phyloP scores from a whole-genome alignment of 2,329 filamentous ascomycete genomes.

The Fusarium floridanum region DNA sequence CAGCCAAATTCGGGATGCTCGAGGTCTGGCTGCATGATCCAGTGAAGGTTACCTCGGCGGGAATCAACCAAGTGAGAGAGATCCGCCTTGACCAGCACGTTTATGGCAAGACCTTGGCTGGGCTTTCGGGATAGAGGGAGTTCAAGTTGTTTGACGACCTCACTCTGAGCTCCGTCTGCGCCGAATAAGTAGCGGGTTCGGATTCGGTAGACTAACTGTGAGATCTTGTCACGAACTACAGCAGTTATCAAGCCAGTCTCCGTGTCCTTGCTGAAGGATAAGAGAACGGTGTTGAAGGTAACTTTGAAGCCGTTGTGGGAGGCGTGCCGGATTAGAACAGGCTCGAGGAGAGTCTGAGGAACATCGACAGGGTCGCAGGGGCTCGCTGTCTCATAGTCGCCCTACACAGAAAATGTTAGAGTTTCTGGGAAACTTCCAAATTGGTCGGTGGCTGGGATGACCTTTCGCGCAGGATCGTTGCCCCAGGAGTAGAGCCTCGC shows the following conservation, averaged over 20 bases:
- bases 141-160: constrained; percentile 52
- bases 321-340: constrained; percentile 48
- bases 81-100: constrained; percentile 60
- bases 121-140: constrained; percentile 59
- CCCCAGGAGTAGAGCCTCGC: not conserved
- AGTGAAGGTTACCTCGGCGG: constrained; percentile 71
- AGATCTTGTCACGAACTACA: constrained; percentile 53
- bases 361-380: not conserved
- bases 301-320: constrained; percentile 52
- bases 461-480: not conserved
- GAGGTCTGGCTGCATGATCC: constrained; percentile 67
- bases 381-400: not conserved
- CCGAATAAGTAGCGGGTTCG: constrained; percentile 68
- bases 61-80: constrained; percentile 62
- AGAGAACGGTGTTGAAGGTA: constrained; percentile 53
- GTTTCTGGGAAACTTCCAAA: not conserved
- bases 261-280: constrained; percentile 45
- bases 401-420: not conserved
- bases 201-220: constrained; percentile 56
- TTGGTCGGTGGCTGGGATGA: not conserved
- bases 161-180: constrained; percentile 61
- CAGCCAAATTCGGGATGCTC: constrained; percentile 66
- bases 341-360: not conserved
- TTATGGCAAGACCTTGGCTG: constrained; percentile 55
- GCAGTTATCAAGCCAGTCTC: constrained; percentile 42